phyloP scores from a whole-genome alignment of 2,329 filamentous ascomycete genomes.

The Ceratocystis cubensis region DNA sequence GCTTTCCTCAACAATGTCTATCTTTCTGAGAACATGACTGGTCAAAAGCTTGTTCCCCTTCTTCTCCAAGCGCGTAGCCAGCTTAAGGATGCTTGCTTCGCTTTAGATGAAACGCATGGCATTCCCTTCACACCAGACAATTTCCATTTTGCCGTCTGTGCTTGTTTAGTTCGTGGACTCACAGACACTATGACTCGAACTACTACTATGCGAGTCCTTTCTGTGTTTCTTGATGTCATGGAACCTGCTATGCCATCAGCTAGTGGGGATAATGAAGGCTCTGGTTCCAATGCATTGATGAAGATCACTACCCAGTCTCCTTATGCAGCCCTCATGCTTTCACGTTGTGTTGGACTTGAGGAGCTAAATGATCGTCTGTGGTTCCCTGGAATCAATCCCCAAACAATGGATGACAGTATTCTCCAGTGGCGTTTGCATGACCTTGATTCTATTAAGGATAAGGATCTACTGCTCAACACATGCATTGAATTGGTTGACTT shows the following conservation, averaged over 20 bases:
- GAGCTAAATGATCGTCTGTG: conserved; percentile 52
- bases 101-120: conserved; percentile 52
- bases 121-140: conserved; percentile 51
- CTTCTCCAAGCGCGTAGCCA: conserved; percentile 48
- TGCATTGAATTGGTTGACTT: conserved; percentile 56
- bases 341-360: conserved; percentile 43
- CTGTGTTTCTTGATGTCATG: conserved; percentile 43
- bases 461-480: conserved; percentile 49
- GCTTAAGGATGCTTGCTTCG: conserved; percentile 48
- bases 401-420: conserved; percentile 31
- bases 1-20: conserved; percentile 52
- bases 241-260: conserved; percentile 21
- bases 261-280: conserved; percentile 23
- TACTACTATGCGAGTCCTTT: conserved; percentile 47
- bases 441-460: conserved; percentile 40
- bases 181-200: conserved; percentile 49
- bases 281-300: conserved; percentile 25
- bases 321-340: conserved; percentile 48
- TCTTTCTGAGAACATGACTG: conserved; percentile 46
- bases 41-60: conserved; percentile 45
- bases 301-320: conserved; percentile 32
- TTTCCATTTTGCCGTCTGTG: conserved; percentile 56
- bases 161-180: conserved; percentile 50
- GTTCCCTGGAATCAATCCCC: conserved; percentile 42
- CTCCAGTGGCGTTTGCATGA: conserved; percentile 34